phyloP scores from a whole-genome alignment of 1,284 basidiomycete genomes.

The Cutaneotrichosporon sp. region DNA sequence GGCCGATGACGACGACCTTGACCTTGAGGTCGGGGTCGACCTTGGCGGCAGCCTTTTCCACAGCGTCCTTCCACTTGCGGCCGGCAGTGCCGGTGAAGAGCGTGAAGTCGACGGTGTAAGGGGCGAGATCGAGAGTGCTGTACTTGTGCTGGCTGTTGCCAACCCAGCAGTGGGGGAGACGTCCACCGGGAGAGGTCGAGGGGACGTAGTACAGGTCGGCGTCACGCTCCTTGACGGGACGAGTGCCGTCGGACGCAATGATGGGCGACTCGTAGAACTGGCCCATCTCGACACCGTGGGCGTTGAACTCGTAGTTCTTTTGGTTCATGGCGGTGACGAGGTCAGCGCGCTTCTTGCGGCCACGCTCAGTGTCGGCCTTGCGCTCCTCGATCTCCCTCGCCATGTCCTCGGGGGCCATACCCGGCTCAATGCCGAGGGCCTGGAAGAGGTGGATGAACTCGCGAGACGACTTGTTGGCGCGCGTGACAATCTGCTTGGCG shows the following conservation, averaged over 20 bases:
- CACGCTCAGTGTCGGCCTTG: conserved; percentile 11
- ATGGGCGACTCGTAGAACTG: conserved; percentile 13
- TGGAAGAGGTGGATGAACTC: conserved; percentile 18
- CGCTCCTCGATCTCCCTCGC: conserved; percentile 17
- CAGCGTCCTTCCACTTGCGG: conserved; percentile 7
- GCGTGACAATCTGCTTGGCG: conserved; percentile 18
- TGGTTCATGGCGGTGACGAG: conserved; percentile 13
- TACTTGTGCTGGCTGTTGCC: conserved; percentile 4
- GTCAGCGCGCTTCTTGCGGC: conserved; percentile 13
- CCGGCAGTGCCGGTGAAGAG: conserved; percentile 12
- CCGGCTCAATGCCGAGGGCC: conserved; percentile 15
- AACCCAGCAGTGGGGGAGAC: conserved; percentile 15
- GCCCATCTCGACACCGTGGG: conserved; percentile 18
- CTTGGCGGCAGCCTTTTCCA: background rate
- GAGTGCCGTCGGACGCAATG: conserved; percentile 9
- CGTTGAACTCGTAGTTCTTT: conserved; percentile 20
- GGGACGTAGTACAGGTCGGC: conserved; percentile 12
- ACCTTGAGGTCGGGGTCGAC: conserved; percentile 3
- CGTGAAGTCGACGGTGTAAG: conserved; percentile 9
- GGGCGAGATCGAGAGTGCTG: conserved; percentile 11
- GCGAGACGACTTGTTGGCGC: conserved; percentile 16
- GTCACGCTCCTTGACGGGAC: conserved; percentile 8
- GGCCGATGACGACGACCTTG: conserved; percentile 11
- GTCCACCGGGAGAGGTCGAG: conserved; percentile 11
- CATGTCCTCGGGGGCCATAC: conserved; percentile 13